These are phyloP conservation scores for Toxicodendron radicans DNA, from an alignment of 345 rosid genomes.

Conservation along the genomic window DNA sequence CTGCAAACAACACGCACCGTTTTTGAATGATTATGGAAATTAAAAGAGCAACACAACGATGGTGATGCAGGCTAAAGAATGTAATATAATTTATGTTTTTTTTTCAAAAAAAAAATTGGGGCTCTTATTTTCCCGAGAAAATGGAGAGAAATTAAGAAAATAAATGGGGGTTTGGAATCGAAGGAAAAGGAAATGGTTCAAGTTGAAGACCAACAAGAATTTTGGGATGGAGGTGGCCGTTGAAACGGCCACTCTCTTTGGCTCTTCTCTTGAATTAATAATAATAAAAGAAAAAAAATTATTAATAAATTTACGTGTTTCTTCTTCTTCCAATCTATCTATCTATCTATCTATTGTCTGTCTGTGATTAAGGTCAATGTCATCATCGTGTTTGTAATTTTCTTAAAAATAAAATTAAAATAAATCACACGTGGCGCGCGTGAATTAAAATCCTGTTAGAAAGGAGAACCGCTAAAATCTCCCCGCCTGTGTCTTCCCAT, in stretches of 20 bases:
- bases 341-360: background rate
- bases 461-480: constrained; percentile 20
- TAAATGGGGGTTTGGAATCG: background rate
- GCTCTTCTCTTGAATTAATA: background rate
- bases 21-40: background rate
- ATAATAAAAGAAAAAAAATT: no score
- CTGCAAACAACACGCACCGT: constrained; percentile 42
- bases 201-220: constrained; percentile 28
- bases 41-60: constrained; percentile 11
- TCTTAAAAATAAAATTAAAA: no score
- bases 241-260: constrained; percentile 40
- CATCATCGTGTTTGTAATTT: background rate
- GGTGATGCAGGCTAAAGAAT: constrained; percentile 35
- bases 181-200: background rate
- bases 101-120: background rate
- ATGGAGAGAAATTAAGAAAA: background rate
- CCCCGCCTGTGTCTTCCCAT: background rate
- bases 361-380: background rate
- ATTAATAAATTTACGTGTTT: constrained; percentile 4
- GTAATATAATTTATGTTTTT: background rate
- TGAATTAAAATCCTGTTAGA: background rate
- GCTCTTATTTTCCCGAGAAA: constrained; percentile 18
- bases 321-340: constrained; percentile 4
- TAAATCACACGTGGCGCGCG: background rate
- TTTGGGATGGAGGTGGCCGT: constrained; percentile 45